Conservation (phyloP, 352 stramenopile genomes). For the Phytophthora europaea region DNA sequence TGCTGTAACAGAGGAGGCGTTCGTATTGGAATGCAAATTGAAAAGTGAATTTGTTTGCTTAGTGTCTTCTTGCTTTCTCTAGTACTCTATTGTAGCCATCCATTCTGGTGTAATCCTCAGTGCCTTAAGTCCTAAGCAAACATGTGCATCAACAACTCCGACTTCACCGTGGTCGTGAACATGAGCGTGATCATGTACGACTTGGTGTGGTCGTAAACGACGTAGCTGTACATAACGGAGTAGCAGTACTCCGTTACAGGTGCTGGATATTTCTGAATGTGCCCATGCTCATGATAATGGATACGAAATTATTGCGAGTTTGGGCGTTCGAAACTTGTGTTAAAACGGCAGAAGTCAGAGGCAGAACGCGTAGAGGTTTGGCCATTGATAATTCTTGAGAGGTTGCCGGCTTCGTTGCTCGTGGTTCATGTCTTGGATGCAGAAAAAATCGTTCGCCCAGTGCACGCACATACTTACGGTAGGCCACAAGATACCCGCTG, state of each 20-base stretch:
- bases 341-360: neutral
- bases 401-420: neutral
- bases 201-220: too few relatives aligned
- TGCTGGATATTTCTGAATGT: constrained; percentile 34
- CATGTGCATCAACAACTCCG: too few relatives aligned
- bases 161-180: too few relatives aligned
- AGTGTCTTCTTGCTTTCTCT: too few relatives aligned
- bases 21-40: too few relatives aligned
- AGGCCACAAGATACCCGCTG: constrained; percentile 34
- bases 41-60: too few relatives aligned
- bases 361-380: neutral
- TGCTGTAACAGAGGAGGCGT: neutral
- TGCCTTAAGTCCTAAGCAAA: too few relatives aligned
- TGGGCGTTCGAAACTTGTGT: neutral
- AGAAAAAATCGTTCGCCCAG: constrained; percentile 40
- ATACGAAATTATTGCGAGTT: neutral
- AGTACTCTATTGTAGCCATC: too few relatives aligned
- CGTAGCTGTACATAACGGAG: too few relatives aligned
- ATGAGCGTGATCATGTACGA: neutral
- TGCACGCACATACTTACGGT: constrained; percentile 39
- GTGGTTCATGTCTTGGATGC: constrained; percentile 16
- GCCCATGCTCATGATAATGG: neutral
- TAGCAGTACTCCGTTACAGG: too few relatives aligned
- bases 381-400: neutral
- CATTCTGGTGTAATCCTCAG: too few relatives aligned